A percentile compares a stretch with the other conserved stretches of the same genome.
Evolutionary conservation across 2,329 filamentous ascomycete genomes (phyloP).

Genomic region (Fusarium coicis): DNA sequence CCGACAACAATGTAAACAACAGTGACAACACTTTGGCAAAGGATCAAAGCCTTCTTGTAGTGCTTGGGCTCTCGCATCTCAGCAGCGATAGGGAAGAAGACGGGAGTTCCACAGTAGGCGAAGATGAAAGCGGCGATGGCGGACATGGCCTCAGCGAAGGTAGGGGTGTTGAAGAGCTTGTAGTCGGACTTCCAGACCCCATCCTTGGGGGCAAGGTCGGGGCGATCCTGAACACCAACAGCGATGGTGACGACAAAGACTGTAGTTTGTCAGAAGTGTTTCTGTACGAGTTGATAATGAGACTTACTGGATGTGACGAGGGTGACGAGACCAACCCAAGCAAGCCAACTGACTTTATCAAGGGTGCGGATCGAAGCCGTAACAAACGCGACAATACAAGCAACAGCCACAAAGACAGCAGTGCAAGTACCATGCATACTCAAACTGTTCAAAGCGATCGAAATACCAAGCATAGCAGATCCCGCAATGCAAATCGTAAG

Average conservation of each 20-base stretch:
- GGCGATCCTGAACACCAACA: slow-evolving; percentile 37
- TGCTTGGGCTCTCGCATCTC: slow-evolving; percentile 49
- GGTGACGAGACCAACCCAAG: slow-evolving; percentile 42
- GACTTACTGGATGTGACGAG: slow-evolving; percentile 29
- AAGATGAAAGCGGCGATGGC: slow-evolving; percentile 51
- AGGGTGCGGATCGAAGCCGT: slow-evolving; percentile 49
- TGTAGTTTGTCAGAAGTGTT: neutral
- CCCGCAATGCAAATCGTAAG: slow-evolving; percentile 45
- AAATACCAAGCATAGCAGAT: slow-evolving; percentile 46
- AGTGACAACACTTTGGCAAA: slow-evolving; percentile 45
- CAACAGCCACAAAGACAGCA: slow-evolving; percentile 53
- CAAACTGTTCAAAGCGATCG: slow-evolving; percentile 53
- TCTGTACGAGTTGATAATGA: fast-evolving
- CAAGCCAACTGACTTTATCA: slow-evolving; percentile 48
- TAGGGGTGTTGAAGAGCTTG: slow-evolving; percentile 46
- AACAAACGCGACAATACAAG: slow-evolving; percentile 42
- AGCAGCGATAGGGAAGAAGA: slow-evolving; percentile 48
- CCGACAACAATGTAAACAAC: slow-evolving; percentile 49
- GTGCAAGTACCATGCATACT: slow-evolving; percentile 53
- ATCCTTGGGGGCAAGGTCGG: slow-evolving; percentile 22
- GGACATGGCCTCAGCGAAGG: slow-evolving; percentile 48
- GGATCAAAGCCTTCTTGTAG: slow-evolving; percentile 44
- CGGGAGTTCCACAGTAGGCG: slow-evolving; percentile 51
- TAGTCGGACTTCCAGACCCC: slow-evolving; percentile 47
- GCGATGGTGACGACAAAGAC: slow-evolving; percentile 38